Evolutionary conservation across 2,329 filamentous ascomycete genomes (phyloP).

Genomic region (Blumeriella jaapii): DNA sequence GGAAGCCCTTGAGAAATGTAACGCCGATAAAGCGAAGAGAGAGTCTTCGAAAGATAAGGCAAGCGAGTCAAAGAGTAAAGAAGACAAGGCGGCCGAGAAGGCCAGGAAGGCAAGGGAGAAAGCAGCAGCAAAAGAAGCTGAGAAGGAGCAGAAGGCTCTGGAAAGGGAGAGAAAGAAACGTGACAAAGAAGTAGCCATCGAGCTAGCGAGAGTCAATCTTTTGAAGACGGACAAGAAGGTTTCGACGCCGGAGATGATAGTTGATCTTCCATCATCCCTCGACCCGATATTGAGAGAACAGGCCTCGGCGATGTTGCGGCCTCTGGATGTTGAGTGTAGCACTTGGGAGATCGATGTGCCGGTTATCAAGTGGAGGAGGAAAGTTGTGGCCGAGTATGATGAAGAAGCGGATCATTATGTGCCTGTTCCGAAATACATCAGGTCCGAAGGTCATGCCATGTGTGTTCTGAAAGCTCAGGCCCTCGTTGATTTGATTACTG

Average conservation of each 20-base stretch:
- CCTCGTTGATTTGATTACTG: slow-evolving; percentile 49
- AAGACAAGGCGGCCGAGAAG: slow-evolving; percentile 15
- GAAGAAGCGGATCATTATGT: slow-evolving; percentile 37
- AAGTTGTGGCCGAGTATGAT: slow-evolving; percentile 37
- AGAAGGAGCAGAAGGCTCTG: slow-evolving; percentile 44
- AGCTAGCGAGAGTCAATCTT: slow-evolving; percentile 64
- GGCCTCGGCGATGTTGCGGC: slow-evolving; percentile 38
- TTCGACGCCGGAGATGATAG: slow-evolving; percentile 66
- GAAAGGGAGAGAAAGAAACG: slow-evolving; percentile 49
- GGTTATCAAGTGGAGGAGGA: slow-evolving; percentile 42
- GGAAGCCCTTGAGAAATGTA: slow-evolving; percentile 7
- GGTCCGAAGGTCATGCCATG: slow-evolving; percentile 38
- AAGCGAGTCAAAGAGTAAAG: slow-evolving; percentile 14
- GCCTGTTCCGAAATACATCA: slow-evolving; percentile 32
- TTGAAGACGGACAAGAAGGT: slow-evolving; percentile 61
- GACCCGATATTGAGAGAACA: slow-evolving; percentile 34
- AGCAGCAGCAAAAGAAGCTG: slow-evolving; percentile 18
- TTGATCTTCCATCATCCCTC: slow-evolving; percentile 52
- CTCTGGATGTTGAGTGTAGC: slow-evolving; percentile 37
- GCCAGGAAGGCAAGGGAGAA: slow-evolving; percentile 13
- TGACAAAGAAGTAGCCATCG: slow-evolving; percentile 53
- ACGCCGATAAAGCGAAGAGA: slow-evolving; percentile 7
- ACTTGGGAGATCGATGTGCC: slow-evolving; percentile 36
- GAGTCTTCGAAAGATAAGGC: slow-evolving; percentile 10
- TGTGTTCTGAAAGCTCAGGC: slow-evolving; percentile 51